Conservation (phyloP, 768 basidiomycete species). For the Phanerodontia chrysosporium region DNA sequence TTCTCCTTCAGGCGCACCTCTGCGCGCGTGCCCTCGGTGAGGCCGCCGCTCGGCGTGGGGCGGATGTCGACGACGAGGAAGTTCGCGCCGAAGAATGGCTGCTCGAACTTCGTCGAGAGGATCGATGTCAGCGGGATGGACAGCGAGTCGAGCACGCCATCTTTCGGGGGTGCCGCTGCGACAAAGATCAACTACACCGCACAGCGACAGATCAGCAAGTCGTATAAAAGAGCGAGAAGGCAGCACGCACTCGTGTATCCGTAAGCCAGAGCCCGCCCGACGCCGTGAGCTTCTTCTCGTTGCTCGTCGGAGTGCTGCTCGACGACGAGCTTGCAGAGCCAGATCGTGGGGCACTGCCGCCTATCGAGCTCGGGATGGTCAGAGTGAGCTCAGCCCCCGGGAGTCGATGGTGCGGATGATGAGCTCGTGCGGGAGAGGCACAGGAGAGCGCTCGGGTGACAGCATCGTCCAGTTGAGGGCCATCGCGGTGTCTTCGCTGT, state of each 20-base stretch:
- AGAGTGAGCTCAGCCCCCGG: slow-evolving; percentile 56
- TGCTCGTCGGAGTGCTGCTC: slow-evolving; percentile 48
- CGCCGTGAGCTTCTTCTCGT: slow-evolving; percentile 53
- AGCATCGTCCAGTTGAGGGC: slow-evolving; percentile 80
- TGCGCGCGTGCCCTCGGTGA: slow-evolving; percentile 57
- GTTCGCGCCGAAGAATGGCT: slow-evolving; percentile 70
- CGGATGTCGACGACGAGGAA: slow-evolving; percentile 62
- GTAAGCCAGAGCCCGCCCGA: slow-evolving; percentile 60
- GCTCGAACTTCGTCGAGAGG: slow-evolving; percentile 67
- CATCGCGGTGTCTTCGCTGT: no score
- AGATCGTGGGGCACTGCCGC: slow-evolving; percentile 22
- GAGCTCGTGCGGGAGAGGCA: slow-evolving; percentile 62
- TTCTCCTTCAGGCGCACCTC: slow-evolving; percentile 67
- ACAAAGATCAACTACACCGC: slow-evolving; percentile 64
- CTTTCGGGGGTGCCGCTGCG: slow-evolving; percentile 12
- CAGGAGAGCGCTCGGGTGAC: slow-evolving; percentile 48
- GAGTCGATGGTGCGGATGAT: slow-evolving; percentile 49
- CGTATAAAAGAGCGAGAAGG: neutral
- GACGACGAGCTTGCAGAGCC: slow-evolving; percentile 37
- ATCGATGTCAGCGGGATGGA: slow-evolving; percentile 60
- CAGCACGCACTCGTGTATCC: slow-evolving; percentile 60
- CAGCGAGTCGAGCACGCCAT: slow-evolving; percentile 37
- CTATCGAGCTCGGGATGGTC: slow-evolving; percentile 44
- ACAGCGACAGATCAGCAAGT: neutral
- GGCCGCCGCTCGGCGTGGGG: slow-evolving; percentile 63